Percentiles rank a stretch among this genome's conserved stretches.
These are phyloP conservation scores for Lactarius akahatsu DNA, from an alignment of 768 basidiomycete species.

Conservation along the genomic window DNA sequence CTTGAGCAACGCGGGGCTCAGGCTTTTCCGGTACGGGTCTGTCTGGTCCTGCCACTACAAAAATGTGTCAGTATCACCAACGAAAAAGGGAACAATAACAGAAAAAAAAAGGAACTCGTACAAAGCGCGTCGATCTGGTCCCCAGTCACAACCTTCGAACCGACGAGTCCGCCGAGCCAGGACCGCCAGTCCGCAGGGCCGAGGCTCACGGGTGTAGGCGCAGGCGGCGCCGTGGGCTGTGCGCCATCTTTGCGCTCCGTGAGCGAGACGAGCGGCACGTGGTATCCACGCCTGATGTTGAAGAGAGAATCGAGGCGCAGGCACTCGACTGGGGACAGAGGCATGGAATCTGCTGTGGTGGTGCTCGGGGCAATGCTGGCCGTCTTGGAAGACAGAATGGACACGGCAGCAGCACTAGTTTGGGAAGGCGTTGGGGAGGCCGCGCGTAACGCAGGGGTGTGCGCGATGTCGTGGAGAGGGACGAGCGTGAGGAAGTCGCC, in stretches of 20 bases:
- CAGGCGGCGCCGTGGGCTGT: slow-evolving; percentile 42
- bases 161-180: slow-evolving; percentile 50
- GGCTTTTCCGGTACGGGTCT: slow-evolving; percentile 49
- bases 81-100: not conserved
- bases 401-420: slow-evolving; percentile 22
- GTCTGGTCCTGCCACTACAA: slow-evolving; percentile 63
- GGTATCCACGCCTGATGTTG: slow-evolving; percentile 51
- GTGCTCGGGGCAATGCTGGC: slow-evolving; percentile 5
- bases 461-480: slow-evolving; percentile 15
- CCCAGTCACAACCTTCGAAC: slow-evolving; percentile 47
- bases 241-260: slow-evolving; percentile 38
- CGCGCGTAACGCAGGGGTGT: not conserved
- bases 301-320: slow-evolving; percentile 60
- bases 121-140: slow-evolving; percentile 59
- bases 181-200: slow-evolving; percentile 51
- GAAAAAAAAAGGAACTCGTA: slow-evolving; percentile 36
- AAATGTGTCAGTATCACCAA: not conserved
- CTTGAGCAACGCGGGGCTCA: slow-evolving; percentile 19
- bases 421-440: slow-evolving; percentile 36
- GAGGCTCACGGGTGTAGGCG: slow-evolving; percentile 61
- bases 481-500: slow-evolving; percentile 28
- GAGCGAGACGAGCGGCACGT: slow-evolving; percentile 54
- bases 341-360: not conserved
- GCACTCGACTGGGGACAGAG: slow-evolving; percentile 36
- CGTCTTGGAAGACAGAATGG: slow-evolving; percentile 1